Base-by-base conservation (phyloP, 2,329 filamentous ascomycete genomes). In the Elsinoe batatas region DNA sequence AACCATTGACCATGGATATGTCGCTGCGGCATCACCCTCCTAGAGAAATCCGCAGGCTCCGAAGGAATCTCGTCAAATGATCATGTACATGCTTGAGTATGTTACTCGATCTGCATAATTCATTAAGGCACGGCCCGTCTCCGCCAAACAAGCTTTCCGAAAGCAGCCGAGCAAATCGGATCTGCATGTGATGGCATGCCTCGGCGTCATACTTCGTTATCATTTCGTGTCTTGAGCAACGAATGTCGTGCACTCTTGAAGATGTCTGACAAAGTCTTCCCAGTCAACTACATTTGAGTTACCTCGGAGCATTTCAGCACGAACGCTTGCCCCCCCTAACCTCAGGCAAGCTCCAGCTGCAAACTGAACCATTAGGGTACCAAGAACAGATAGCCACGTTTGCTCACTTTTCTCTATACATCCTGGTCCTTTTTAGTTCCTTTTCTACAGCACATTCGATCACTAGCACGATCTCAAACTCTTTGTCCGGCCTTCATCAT, bases 191-290 rank as follows among this genome's bases (percentile, higher is more conserved):
- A 49, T 30, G 17, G 26, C 17, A 30, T 18, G 20, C 40, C 3
- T 18, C 40, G 44, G 44, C 44, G 44, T 49, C 44, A 49, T 49
- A 33, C 17, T 26, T 49, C 44, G 44, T 49, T 49, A 49, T 49
- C 44, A 35, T 35, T 33, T 35, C 44, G 44, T 49, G 44, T 49
- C 26, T 35, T 30, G 35, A n/a, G 30, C 17, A 11, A 8, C 44
- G 6, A 33, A 32, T 11, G 7, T 18, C 20, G 7, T n/a, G 15
- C 43, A 35, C 8, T 47, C 18, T 35, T 32, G 17, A 5, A 13
- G 33, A 10, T 15, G 18, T 37, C n/a, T 12, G 37, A 51, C 11
- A 8, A 18, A n/a, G 37, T 36, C 10, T 33, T 18, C 30, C 15
- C 12, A n/a, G 12, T 5, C 5, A 32, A 47, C 17, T 6, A 12